Evolutionary conservation across 1,139 yeast species (phyloP).

Genomic region (Geotrichum europaeum): DNA sequence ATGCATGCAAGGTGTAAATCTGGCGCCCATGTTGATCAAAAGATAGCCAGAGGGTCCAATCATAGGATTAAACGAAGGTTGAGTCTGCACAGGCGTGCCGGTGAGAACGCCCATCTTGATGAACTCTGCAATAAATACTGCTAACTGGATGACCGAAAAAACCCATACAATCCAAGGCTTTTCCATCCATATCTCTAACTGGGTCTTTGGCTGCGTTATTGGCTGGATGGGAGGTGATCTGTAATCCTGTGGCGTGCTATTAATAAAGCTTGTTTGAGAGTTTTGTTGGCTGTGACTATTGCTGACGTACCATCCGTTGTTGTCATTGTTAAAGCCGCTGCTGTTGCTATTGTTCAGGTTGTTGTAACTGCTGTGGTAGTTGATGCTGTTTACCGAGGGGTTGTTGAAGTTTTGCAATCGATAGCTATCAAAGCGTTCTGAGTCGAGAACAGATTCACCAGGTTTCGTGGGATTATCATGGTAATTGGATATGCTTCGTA

Average conservation of each 20-base stretch:
- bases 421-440: neutral
- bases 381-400: neutral
- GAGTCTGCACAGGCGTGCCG: conserved; percentile 62
- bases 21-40: conserved; percentile 63
- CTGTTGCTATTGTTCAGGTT: neutral
- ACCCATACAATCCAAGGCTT: conserved; percentile 33
- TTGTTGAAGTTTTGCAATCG: neutral
- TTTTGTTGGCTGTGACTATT: neutral
- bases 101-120: conserved; percentile 54
- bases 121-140: conserved; percentile 64
- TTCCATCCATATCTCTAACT: neutral
- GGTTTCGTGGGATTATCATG: neutral
- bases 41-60: conserved; percentile 70
- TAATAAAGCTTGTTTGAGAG: neutral
- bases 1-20: conserved; percentile 71
- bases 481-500: neutral
- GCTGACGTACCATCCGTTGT: neutral
- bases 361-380: neutral
- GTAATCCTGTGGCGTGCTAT: neutral
- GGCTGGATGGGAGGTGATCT: neutral
- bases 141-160: conserved; percentile 43
- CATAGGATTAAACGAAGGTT: conserved; percentile 76
- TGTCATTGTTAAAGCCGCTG: neutral
- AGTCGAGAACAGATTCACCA: neutral
- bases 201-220: neutral